phyloP scores from a whole-genome alignment of 2,329 filamentous ascomycete species.

The Scedosporium aurantiacum region DNA sequence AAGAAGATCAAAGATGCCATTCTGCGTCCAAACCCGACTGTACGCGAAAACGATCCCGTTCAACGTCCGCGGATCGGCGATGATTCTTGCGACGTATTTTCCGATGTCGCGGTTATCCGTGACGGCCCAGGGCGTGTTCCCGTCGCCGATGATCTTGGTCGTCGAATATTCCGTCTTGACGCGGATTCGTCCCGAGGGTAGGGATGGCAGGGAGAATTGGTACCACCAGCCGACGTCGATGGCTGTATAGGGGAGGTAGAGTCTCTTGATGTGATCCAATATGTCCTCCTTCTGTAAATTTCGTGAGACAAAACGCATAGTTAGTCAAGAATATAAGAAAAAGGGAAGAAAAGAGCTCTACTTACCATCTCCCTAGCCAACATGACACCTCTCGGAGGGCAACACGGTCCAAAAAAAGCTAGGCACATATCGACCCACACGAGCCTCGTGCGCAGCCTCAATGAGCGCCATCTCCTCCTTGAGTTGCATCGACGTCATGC shows the following conservation, averaged over 20 bases:
- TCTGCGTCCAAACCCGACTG: constrained; percentile 31
- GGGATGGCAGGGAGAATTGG: constrained; percentile 25
- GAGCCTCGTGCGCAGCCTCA: neutral
- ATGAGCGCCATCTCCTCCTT: neutral
- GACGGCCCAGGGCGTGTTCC: constrained; percentile 28
- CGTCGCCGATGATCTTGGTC: constrained; percentile 29
- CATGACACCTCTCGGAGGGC: constrained; percentile 27
- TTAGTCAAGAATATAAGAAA: neutral
- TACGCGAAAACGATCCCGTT: constrained; percentile 41
- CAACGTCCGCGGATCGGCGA: constrained; percentile 39
- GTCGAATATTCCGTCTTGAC: neutral
- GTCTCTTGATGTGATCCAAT: constrained; percentile 34
- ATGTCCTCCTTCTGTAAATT: constrained; percentile 33
- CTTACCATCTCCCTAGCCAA: constrained; percentile 13
- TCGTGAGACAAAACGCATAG: neutral
- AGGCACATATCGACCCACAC: neutral
- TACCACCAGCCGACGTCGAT: constrained; percentile 51
- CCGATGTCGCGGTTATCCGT: constrained; percentile 44
- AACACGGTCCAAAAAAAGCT: neutral
- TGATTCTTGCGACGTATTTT: constrained; percentile 36
- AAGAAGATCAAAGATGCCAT: constrained; percentile 32
- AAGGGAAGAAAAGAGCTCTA: too few species aligned
- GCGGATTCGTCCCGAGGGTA: constrained; percentile 19
- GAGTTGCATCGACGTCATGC: neutral
- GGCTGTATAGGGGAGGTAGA: constrained; percentile 41